phyloP scores from a whole-genome alignment of 2,329 filamentous ascomycete species.

The Balansia obtecta region DNA sequence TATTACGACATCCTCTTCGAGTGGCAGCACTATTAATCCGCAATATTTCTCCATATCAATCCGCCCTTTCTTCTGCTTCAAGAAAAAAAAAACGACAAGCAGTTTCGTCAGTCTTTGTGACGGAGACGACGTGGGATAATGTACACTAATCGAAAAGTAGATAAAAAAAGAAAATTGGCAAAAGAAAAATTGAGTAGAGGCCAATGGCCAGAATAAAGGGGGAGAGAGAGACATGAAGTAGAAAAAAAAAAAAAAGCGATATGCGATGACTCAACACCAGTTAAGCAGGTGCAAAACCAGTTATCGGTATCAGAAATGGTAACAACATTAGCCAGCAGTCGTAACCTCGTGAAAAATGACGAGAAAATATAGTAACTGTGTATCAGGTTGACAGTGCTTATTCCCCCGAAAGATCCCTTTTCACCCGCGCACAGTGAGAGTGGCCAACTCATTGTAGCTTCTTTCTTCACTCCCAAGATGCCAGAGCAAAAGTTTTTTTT shows the following conservation, averaged over 20 bases:
- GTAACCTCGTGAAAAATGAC: constrained; percentile 19
- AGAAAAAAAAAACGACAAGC: constrained; percentile 1
- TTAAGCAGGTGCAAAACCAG: background rate
- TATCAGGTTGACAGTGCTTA: constrained; percentile 8
- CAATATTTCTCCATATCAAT: background rate
- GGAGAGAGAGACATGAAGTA: background rate
- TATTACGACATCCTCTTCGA: background rate
- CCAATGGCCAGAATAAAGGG: background rate
- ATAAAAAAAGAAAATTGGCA: constrained; percentile 1
- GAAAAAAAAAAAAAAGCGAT: constrained; percentile 3
- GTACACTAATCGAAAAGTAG: constrained; percentile 15
- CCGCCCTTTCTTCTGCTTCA: background rate
- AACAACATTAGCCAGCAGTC: constrained; percentile 24
- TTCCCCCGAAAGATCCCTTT: background rate
- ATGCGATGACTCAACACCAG: constrained; percentile 7
- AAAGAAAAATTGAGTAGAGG: constrained; percentile 4
- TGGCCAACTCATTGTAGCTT: background rate
- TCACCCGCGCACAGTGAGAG: background rate
- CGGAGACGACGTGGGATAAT: constrained; percentile 18
- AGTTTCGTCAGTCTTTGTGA: constrained; percentile 13
- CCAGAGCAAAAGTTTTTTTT: background rate
- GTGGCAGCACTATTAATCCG: background rate
- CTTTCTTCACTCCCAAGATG: background rate
- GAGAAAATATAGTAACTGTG: constrained; percentile 11
- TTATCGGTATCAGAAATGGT: constrained; percentile 6